Percentiles rank a stretch among this genome's conserved stretches.
These are phyloP conservation scores for Candida pseudoglaebosa DNA, from an alignment of 805 yeast genomes.

Conservation along the genomic window DNA sequence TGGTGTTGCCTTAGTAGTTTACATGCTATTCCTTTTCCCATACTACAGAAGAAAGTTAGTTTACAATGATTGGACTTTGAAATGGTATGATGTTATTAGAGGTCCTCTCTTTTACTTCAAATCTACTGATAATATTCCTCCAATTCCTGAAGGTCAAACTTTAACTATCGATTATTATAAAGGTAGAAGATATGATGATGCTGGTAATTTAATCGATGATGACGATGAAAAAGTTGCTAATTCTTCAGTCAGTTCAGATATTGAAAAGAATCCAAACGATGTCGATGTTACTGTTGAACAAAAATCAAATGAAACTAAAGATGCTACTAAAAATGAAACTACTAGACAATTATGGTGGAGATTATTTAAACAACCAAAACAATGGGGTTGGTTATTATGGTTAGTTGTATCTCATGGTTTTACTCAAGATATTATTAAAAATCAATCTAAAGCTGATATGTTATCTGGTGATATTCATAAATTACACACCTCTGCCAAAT, in stretches of 20 bases:
- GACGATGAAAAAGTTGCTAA: conserved; percentile 2
- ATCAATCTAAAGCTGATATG: conserved; percentile 40
- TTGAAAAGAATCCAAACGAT: conserved; percentile 5
- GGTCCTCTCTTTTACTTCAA: conserved; percentile 59
- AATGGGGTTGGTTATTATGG: conserved; percentile 53
- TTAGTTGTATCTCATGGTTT: conserved; percentile 55
- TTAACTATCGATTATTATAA: conserved; percentile 61
- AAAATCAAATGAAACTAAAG: conserved; percentile 2
- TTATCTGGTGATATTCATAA: conserved; percentile 45
- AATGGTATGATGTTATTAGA: conserved; percentile 48
- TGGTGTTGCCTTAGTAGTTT: conserved; percentile 49
- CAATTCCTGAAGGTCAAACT: conserved; percentile 56
- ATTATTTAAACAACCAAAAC: conserved; percentile 41
- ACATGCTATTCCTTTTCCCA: conserved; percentile 55
- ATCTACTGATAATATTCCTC: conserved; percentile 57
- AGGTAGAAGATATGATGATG: conserved; percentile 46
- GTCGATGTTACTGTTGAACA: conserved; percentile 8
- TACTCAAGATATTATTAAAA: conserved; percentile 55
- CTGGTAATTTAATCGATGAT: conserved; percentile 9
- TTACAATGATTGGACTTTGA: conserved; percentile 63
- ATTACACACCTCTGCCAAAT: conserved; percentile 57
- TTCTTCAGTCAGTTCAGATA: conserved; percentile 6
- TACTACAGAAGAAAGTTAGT: conserved; percentile 57
- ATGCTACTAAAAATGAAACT: conserved; percentile 18
- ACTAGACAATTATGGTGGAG: conserved; percentile 40